phyloP scores from a whole-genome alignment of 75 land plant genomes.

The Pinus tabuliformis region DNA sequence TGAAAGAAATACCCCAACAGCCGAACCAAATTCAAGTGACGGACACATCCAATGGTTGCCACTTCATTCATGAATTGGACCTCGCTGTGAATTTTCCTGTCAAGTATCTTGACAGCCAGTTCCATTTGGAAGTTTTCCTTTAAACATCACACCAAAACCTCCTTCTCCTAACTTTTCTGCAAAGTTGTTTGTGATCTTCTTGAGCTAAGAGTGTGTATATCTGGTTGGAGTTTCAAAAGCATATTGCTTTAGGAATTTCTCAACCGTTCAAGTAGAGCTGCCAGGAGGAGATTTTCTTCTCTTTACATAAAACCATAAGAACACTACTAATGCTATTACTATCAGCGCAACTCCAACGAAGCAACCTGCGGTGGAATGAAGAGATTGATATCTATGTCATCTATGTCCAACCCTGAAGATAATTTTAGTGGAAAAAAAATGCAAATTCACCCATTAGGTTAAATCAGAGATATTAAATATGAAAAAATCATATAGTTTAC shows the following conservation, averaged over 20 bases:
- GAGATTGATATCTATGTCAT: neutral
- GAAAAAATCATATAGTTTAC: too few relatives aligned
- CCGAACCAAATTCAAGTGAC: too few relatives aligned
- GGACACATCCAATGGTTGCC: constrained; percentile 22
- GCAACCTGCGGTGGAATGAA: neutral
- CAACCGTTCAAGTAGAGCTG: neutral
- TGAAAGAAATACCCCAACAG: too few relatives aligned
- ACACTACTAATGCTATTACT: neutral
- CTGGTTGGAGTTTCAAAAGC: constrained; percentile 3
- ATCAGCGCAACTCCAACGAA: neutral
- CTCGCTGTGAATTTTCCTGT: neutral
- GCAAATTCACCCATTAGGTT: too few relatives aligned
- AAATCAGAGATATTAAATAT: too few relatives aligned
- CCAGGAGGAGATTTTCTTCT: neutral
- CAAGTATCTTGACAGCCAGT: constrained; percentile 10
- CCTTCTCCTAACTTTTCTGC: constrained; percentile 12
- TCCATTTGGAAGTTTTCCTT: constrained; percentile 10
- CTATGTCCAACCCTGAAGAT: too few relatives aligned
- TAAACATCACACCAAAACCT: constrained; percentile 8
- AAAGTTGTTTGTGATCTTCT: constrained; percentile 17
- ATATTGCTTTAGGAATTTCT: neutral
- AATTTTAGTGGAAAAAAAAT: neutral
- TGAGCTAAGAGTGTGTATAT: constrained; percentile 20
- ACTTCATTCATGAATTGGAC: constrained; percentile 18
- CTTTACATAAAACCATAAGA: neutral